Conservation (phyloP, 2,329 filamentous ascomycete species). For the Coleophoma cylindrospora region DNA sequence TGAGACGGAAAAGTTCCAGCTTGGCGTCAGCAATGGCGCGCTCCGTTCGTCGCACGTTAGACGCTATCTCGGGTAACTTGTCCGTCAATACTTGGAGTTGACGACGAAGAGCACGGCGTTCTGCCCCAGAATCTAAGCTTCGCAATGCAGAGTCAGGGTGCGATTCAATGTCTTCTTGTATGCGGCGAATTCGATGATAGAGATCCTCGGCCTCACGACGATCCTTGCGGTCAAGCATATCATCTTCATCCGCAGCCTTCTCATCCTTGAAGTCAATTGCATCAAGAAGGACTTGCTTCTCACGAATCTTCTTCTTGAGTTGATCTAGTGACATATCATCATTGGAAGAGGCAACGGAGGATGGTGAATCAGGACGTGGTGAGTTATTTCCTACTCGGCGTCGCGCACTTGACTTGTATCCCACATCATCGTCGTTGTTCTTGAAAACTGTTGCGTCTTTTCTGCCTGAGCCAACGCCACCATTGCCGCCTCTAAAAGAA, state of each 20-base stretch:
- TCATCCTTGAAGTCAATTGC: slow-evolving; percentile 97
- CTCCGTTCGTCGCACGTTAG: slow-evolving; percentile 84
- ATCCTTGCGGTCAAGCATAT: slow-evolving; percentile 84
- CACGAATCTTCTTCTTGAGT: slow-evolving; percentile 83
- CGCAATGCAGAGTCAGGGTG: slow-evolving; percentile 74
- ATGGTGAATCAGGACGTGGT: slow-evolving; percentile 73
- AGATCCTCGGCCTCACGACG: slow-evolving; percentile 89
- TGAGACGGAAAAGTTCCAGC: slow-evolving; percentile 87
- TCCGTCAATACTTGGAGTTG: slow-evolving; percentile 87
- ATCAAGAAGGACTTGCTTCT: slow-evolving; percentile 91
- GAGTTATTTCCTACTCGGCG: slow-evolving; percentile 74
- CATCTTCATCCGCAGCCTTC: slow-evolving; percentile 83
- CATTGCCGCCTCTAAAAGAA: slow-evolving; percentile 70
- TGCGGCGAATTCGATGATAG: slow-evolving; percentile 82
- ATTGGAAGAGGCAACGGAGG: slow-evolving; percentile 56
- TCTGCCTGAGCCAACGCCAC: slow-evolving; percentile 53
- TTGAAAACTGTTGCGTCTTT: slow-evolving; percentile 97
- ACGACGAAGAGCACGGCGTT: slow-evolving; percentile 78
- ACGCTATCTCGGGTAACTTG: slow-evolving; percentile 85
- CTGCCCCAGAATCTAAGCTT: slow-evolving; percentile 78
- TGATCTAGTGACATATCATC: slow-evolving; percentile 87
- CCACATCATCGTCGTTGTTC: slow-evolving; percentile 89
- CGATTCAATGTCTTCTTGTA: slow-evolving; percentile 91
- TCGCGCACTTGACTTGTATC: slow-evolving; percentile 90
- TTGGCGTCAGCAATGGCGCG: slow-evolving; percentile 88